Conservation (phyloP, 2,329 filamentous ascomycete species). For the Cladosporium oxysporum region DNA sequence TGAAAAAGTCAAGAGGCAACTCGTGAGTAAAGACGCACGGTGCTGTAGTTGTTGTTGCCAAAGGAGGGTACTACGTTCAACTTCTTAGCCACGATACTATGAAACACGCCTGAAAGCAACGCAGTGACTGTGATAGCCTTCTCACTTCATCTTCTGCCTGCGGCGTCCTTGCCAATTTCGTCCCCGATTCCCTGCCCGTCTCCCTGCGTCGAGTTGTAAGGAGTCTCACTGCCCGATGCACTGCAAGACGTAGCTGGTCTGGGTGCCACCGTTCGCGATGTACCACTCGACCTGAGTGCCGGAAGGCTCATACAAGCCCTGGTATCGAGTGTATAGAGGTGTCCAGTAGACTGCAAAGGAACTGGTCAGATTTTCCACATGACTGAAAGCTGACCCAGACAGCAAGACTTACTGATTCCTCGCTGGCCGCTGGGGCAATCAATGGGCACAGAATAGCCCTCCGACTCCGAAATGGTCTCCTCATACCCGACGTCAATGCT, state of each 20-base stretch:
- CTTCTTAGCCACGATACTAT: too few relatives aligned
- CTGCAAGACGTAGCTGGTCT: not conserved
- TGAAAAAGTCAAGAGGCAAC: too few relatives aligned
- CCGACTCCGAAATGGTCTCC: not conserved
- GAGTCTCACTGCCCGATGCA: not conserved
- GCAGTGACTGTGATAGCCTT: too few relatives aligned
- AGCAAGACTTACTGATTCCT: not conserved
- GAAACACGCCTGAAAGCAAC: too few relatives aligned
- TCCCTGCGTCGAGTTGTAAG: not conserved
- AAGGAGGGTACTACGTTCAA: too few relatives aligned
- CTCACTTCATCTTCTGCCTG: too few relatives aligned
- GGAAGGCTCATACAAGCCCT: not conserved
- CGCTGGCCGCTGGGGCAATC: not conserved
- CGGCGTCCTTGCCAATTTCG: too few relatives aligned
- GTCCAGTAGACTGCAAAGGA: not conserved
- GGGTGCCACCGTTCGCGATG: not conserved
- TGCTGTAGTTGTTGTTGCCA: too few relatives aligned
- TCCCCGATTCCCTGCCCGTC: too few relatives aligned
- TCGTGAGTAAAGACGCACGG: too few relatives aligned
- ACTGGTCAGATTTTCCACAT: too few relatives aligned
- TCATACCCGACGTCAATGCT: not conserved
- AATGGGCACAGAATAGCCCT: not conserved
- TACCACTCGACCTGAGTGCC: not conserved
- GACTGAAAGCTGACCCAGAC: too few relatives aligned
- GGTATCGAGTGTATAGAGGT: not conserved